Evolutionary conservation across 306 rosid species (phyloP).

Genomic region (Acacia crassicarpa): DNA sequence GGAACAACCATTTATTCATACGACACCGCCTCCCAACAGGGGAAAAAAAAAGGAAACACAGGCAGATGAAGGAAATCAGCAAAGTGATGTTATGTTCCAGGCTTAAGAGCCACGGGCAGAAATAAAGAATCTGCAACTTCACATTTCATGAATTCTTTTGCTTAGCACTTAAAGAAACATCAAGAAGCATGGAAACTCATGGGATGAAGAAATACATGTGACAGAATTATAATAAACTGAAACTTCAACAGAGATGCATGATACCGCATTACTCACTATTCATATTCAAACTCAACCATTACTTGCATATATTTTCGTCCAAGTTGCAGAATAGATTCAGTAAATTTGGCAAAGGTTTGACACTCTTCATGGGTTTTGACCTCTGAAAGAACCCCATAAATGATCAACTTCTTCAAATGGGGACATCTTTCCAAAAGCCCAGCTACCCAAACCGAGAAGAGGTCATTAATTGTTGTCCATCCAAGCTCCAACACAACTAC

Average conservation of each 20-base stretch:
- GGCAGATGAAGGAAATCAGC: background rate
- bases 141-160: conserved; percentile 28
- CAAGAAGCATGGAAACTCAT: conserved; percentile 6
- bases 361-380: conserved; percentile 60
- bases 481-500: conserved; percentile 60
- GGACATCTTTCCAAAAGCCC: conserved; percentile 58
- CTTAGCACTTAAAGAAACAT: background rate
- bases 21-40: background rate
- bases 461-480: conserved; percentile 53
- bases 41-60: background rate
- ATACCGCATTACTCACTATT: conserved; percentile 21
- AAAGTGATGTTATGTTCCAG: conserved; percentile 8
- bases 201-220: background rate
- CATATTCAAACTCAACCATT: conserved; percentile 47
- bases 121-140: conserved; percentile 24
- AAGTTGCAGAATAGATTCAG: conserved; percentile 59
- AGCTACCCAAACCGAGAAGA: conserved; percentile 57
- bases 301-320: conserved; percentile 49
- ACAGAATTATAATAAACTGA: background rate
- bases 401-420: conserved; percentile 48
- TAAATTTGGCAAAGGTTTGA: conserved; percentile 53
- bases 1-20: background rate
- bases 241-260: conserved; percentile 9
- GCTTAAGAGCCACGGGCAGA: background rate
- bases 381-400: conserved; percentile 56